Base-by-base conservation (phyloP, 2,329 filamentous ascomycete species). In the Ophiocordyceps camponoti-saundersi region DNA sequence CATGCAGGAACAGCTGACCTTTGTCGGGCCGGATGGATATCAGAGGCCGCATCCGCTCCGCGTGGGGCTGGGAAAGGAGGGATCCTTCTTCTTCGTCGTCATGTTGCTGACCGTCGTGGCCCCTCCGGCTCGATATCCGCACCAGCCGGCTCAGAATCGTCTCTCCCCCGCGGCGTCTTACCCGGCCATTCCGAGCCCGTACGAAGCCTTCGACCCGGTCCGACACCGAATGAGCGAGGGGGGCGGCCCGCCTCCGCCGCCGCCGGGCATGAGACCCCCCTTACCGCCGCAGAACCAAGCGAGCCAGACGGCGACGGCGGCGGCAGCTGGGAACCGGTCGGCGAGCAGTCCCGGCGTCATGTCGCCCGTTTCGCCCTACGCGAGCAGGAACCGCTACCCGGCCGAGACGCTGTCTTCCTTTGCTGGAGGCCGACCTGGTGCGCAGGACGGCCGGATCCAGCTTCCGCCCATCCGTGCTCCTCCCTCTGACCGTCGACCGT, bases 31-130 rank as follows among this genome's bases (percentile, higher is more conserved):
- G 2, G 72, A 78, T 46, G 72, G 75, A 18, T 72, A 74, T 48
- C 62, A 64, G 29, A 65, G 75, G 49, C 63, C 64, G 11, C 69
- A 71, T 49, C 61, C 68, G 2, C 62, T 77, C 29, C 72, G 71
- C 2, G 56, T 80, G 36, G 75, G 76, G 1, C 64, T 81, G 29
- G 73, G 70, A 13, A 80, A 78, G 53, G 71, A 72, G 50, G 73
- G 75, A 4, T 77, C 75, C 39, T 75, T 79, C 48, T 81, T 77
- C 57, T 80, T 80, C 52, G 68, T 81, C 41, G 72, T 79, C 8
- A 53, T 80, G 47, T 52, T 70, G 40, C 56, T 79, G 48, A 62
- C 53, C 23, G 51, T 65, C 1, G 56, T 59, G 8, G 5, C 23
- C 23, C 23, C 23, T 1, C 49, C 32, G 32, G 13, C 61, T 2